phyloP scores from a whole-genome alignment of 2,329 filamentous ascomycete species.

The Fusarium anguioides region DNA sequence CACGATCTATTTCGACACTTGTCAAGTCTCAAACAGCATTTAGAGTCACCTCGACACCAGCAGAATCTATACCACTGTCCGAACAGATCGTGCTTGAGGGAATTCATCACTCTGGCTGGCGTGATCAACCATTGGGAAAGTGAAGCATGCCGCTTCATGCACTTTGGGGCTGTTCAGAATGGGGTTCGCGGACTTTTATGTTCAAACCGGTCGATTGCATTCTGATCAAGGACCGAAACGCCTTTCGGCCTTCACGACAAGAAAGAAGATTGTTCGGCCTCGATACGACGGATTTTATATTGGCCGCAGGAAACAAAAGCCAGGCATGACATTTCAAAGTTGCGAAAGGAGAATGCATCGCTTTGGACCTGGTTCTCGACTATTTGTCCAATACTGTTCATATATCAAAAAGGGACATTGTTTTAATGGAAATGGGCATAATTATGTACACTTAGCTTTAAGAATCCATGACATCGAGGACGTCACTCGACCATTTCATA shows the following conservation, averaged over 20 bases:
- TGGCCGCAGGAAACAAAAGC: not conserved
- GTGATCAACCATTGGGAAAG: conserved; percentile 59
- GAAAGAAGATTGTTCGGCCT: not conserved
- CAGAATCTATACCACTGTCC: conserved; percentile 56
- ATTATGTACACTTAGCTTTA: not conserved
- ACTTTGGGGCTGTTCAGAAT: conserved; percentile 52
- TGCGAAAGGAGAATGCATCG: not conserved
- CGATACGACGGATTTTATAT: too few species aligned
- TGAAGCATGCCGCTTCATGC: conserved; percentile 54
- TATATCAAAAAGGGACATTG: not conserved
- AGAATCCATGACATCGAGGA: not conserved
- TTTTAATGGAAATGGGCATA: not conserved
- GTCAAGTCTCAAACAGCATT: conserved; percentile 60
- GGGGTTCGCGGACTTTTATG: conserved; percentile 41
- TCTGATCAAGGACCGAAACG: not conserved
- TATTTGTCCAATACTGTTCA: not conserved
- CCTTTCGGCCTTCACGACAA: too few species aligned
- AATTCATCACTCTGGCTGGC: conserved; percentile 55
- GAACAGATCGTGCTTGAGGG: conserved; percentile 46
- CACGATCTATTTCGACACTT: conserved; percentile 53
- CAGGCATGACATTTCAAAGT: not conserved
- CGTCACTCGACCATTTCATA: not conserved
- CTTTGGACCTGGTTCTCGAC: not conserved
- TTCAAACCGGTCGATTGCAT: conserved; percentile 14
- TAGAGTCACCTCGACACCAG: conserved; percentile 60